Evolutionary conservation across 179 eudicot species (phyloP), one percentile per base, ranked within the genome.

Genomic region (Gypsophila paniculata): DNA sequence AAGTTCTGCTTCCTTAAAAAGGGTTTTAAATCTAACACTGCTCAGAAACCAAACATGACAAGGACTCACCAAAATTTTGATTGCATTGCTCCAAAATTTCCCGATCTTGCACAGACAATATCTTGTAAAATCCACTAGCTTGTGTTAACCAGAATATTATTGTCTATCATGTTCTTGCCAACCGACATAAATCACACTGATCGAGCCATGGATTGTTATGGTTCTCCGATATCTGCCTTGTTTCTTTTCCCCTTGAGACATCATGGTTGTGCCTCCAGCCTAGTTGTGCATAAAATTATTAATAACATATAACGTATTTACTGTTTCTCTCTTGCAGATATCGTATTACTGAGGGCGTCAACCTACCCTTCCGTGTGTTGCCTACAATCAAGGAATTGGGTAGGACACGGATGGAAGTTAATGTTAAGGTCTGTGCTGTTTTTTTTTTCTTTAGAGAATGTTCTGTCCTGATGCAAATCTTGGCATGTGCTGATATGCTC

Each of bases 351-450:
- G 99, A 95, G 86, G 98, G 99, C 66, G 99, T 95, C 68, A 95
- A 95, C 81, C 99, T 95, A 67, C 99, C 99, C 22, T 95, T 95
- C 69, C 91, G 96, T 62, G 98, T 95, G 72, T 87, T 92, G 82
- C 99, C 99, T n/a, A 89, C 99, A 68, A 95, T 95, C 77, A 95
- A 95, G 79, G 99, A 95, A 81, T 78, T 95, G 77, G 99, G 99
- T 64, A 87, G 97, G 76, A 95, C 99, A 62, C 97, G 99, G 44
- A 92, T 95, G 99, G 99, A 94, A 90, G 95, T 94, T 71, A 94
- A 94, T 76, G 99, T 94, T 32, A 94, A 94, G 99, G 99, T 94
- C 74, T 70, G 84, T 83, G 51, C 44, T 46, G 66, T 25, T 69
- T 55, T 52, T 64, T 69, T 34, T 73, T 8, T 18, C 38, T 38